Conservation (phyloP, 2,329 filamentous ascomycete genomes). For the Apiospora koreana region DNA sequence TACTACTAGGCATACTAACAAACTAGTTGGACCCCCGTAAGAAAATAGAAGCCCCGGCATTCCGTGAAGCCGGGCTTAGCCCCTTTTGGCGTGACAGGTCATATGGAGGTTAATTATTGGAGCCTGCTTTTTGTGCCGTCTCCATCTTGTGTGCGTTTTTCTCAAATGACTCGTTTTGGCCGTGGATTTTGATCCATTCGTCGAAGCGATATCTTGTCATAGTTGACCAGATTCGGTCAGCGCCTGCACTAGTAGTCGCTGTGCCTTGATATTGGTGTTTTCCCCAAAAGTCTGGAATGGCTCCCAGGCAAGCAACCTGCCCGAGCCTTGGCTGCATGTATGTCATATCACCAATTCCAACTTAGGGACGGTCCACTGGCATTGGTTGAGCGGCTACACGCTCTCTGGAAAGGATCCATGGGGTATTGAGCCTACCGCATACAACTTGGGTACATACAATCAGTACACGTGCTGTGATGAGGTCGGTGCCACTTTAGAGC, state of each 20-base stretch:
- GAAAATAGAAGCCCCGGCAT: background rate
- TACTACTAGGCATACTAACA: background rate
- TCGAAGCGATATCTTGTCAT: background rate
- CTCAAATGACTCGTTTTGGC: background rate
- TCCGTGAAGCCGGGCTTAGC: background rate
- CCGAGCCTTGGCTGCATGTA: background rate
- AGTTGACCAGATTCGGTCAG: background rate
- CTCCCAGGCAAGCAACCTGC: background rate
- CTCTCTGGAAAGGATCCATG: background rate
- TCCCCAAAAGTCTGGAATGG: background rate
- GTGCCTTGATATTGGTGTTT: background rate
- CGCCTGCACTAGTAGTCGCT: background rate
- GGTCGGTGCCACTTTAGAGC: background rate
- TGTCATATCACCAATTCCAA: background rate
- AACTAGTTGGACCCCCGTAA: background rate
- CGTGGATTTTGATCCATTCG: background rate
- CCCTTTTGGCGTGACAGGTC: slow-evolving; percentile 7
- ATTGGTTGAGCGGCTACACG: too few relatives aligned
- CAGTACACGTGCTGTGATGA: background rate
- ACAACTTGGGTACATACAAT: background rate
- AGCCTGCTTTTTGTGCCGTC: background rate
- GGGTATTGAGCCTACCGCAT: background rate
- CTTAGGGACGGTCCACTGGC: background rate
- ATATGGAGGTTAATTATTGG: background rate
- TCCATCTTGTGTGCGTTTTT: background rate